phyloP scores from a whole-genome alignment of 805 yeast species.

The Schizosaccharomyces osmophilus region DNA sequence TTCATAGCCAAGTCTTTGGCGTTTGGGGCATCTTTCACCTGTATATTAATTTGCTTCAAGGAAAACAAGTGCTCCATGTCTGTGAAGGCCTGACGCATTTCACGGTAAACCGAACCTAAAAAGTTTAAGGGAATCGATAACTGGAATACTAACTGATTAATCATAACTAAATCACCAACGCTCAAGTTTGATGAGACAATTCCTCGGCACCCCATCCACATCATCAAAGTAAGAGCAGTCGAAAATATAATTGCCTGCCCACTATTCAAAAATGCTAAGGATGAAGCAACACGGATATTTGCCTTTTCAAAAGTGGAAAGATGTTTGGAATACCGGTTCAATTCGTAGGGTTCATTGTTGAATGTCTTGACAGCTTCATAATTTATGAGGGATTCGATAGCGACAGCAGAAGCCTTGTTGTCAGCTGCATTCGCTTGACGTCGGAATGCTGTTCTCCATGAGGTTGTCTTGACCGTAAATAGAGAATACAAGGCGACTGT shows the following conservation, averaged over 20 bases:
- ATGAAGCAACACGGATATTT: conserved; percentile 46
- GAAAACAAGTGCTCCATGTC: conserved; percentile 92
- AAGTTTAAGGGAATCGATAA: conserved; percentile 84
- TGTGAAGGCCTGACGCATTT: conserved; percentile 68
- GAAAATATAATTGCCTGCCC: conserved; percentile 68
- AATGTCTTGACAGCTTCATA: conserved; percentile 87
- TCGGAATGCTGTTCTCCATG: conserved; percentile 89
- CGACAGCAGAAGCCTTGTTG: conserved; percentile 83
- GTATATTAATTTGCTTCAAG: conserved; percentile 49
- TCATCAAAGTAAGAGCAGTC: conserved; percentile 78
- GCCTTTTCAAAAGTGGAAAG: conserved; percentile 50
- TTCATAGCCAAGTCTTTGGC: conserved; percentile 37
- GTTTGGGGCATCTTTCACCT: conserved; percentile 33
- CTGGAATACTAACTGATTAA: conserved; percentile 89
- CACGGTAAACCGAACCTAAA: conserved; percentile 85
- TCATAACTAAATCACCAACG: conserved; percentile 84
- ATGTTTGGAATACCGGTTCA: conserved; percentile 53
- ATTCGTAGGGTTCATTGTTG: conserved; percentile 67
- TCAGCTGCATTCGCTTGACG: conserved; percentile 80
- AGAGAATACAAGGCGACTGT: conserved; percentile 77
- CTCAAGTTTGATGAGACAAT: conserved; percentile 61
- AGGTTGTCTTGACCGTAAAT: conserved; percentile 76
- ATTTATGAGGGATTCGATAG: conserved; percentile 78
- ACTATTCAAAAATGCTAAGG: conserved; percentile 45
- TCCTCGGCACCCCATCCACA: conserved; percentile 80